These are phyloP conservation scores for Malassezia pachydermatis DNA, from an alignment of 1,284 basidiomycete species.

Conservation along the genomic window DNA sequence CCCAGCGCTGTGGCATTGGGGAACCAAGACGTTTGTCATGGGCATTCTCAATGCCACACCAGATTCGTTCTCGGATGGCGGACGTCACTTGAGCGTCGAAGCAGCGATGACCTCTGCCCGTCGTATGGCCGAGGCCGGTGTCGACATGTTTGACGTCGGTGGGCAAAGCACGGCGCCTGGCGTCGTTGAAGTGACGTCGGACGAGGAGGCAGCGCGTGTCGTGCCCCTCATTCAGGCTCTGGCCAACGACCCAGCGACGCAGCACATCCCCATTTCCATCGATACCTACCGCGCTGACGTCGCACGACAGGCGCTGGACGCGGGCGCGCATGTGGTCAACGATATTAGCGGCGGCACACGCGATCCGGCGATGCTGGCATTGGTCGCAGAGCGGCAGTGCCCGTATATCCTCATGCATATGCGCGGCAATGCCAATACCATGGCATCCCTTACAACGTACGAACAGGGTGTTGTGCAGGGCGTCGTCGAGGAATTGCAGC, in stretches of 20 bases:
- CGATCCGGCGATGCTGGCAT: conserved; percentile 56
- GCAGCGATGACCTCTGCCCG: conserved; percentile 28
- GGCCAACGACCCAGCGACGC: conserved; percentile 36
- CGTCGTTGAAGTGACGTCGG: conserved; percentile 34
- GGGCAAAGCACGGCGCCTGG: conserved; percentile 61
- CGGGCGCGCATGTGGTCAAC: conserved; percentile 87
- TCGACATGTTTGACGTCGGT: conserved; percentile 79
- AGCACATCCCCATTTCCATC: conserved; percentile 61
- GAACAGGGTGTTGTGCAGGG: conserved; percentile 65
- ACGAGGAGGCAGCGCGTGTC: conserved; percentile 61
- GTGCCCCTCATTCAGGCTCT: conserved; percentile 54
- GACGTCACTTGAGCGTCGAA: conserved; percentile 51
- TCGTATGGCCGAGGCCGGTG: conserved; percentile 45
- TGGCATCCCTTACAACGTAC: conserved; percentile 52
- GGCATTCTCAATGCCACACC: conserved; percentile 88
- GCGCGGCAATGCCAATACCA: conserved; percentile 59
- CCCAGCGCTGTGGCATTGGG: conserved; percentile 28
- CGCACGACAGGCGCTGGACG: conserved; percentile 63
- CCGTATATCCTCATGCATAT: conserved; percentile 88
- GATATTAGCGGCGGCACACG: conserved; percentile 71
- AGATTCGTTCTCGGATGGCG: conserved; percentile 91
- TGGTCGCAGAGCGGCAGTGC: conserved; percentile 52
- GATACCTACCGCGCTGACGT: conserved; percentile 86
- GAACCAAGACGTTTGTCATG: conserved; percentile 64
- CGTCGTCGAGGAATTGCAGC: conserved; percentile 64